Conservation (phyloP, 805 yeast genomes). For the Suhomyces pyralidae region DNA sequence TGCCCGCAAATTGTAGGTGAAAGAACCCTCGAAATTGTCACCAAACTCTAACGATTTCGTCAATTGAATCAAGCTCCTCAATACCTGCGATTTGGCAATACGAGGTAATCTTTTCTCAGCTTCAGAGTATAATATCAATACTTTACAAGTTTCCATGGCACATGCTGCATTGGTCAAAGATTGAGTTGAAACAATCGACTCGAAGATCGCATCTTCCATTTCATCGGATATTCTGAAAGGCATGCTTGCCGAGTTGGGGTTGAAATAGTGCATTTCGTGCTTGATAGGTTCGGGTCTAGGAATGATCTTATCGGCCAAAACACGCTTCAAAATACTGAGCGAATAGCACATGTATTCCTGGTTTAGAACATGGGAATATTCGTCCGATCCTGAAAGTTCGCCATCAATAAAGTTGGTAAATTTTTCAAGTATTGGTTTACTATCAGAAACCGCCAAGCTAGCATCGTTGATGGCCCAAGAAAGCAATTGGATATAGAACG, state of each 20-base stretch:
- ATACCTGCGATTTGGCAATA: conserved; percentile 46
- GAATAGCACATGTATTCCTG: conserved; percentile 60
- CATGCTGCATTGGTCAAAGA: conserved; percentile 42
- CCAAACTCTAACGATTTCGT: conserved; percentile 29
- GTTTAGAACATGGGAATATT: conserved; percentile 17
- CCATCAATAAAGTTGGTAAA: conserved; percentile 36
- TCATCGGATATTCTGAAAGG: conserved; percentile 12
- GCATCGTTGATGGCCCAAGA: conserved; percentile 13
- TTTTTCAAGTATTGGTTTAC: conserved; percentile 19
- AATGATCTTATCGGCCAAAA: conserved; percentile 49
- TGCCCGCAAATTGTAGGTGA: conserved; percentile 5
- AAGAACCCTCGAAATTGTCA: neutral
- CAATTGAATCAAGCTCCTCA: conserved; percentile 46
- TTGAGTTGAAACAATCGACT: conserved; percentile 38
- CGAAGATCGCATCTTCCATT: conserved; percentile 36
- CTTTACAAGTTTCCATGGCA: conserved; percentile 53
- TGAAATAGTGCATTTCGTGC: conserved; percentile 8
- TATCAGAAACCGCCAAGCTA: conserved; percentile 4
- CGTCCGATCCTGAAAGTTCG: conserved; percentile 19
- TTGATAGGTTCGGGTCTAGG: conserved; percentile 30
- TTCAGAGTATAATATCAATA: conserved; percentile 53
- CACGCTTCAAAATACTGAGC: conserved; percentile 52
- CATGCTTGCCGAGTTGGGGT: conserved; percentile 14
- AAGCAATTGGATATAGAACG: conserved; percentile 12
- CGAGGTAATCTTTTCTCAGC: conserved; percentile 36